These are phyloP conservation scores for Myxozyma mucilagina DNA, from an alignment of 805 yeast species.

Conservation along the genomic window DNA sequence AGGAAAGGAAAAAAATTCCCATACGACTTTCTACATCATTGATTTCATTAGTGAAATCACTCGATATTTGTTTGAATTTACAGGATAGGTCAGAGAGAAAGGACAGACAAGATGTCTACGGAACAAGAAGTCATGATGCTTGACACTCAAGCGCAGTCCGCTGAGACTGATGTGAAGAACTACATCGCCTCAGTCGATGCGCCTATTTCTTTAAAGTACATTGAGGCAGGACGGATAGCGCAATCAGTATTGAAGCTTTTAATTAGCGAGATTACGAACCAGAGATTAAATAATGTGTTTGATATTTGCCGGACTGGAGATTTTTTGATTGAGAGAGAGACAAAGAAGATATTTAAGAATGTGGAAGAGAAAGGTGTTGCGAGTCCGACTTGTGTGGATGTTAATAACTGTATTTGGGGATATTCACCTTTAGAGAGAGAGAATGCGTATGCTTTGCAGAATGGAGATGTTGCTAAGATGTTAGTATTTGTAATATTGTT, in stretches of 20 bases:
- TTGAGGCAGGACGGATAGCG: conserved; percentile 29
- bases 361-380: conserved; percentile 84
- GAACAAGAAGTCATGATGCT: not conserved
- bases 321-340: conserved; percentile 62
- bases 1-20: conserved; percentile 9
- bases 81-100: not conserved
- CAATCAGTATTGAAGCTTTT: conserved; percentile 21
- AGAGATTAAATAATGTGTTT: conserved; percentile 18
- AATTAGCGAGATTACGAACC: conserved; percentile 8
- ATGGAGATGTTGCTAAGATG: conserved; percentile 85
- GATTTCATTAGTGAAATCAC: not conserved
- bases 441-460: conserved; percentile 38
- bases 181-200: conserved; percentile 15
- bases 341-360: conserved; percentile 58
- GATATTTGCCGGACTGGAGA: conserved; percentile 77
- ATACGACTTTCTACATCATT: not conserved
- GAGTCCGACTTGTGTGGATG: conserved; percentile 84
- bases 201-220: conserved; percentile 22
- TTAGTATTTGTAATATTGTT: not conserved
- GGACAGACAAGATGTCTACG: not conserved
- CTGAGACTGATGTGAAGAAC: conserved; percentile 13
- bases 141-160: conserved; percentile 13
- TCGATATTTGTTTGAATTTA: not conserved
- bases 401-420: conserved; percentile 73
- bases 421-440: conserved; percentile 72